phyloP scores from a whole-genome alignment of 345 rosid species.

The Salix purpurea region DNA sequence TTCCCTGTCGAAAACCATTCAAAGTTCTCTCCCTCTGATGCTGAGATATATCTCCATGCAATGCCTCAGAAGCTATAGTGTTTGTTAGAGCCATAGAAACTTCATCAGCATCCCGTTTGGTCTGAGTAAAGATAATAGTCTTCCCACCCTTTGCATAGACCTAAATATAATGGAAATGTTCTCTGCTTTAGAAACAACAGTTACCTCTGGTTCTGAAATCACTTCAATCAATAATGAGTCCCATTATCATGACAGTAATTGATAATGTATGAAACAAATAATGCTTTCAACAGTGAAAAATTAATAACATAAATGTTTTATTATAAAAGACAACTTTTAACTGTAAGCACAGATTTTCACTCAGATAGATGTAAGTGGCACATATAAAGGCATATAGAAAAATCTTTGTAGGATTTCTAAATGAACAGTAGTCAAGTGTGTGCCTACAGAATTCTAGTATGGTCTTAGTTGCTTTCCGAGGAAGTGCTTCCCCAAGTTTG shows the following conservation, averaged over 20 bases:
- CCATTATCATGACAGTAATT: not conserved
- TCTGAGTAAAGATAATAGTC: constrained; percentile 94
- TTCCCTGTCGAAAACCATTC: constrained; percentile 89
- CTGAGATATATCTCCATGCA: constrained; percentile 98
- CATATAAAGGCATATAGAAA: not conserved
- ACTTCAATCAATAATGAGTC: not conserved
- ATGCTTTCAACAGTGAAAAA: not conserved
- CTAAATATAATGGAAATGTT: constrained; percentile 29
- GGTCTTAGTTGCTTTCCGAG: not conserved
- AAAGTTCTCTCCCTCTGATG: constrained; percentile 99
- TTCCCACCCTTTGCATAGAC: constrained; percentile 97
- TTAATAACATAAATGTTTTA: not conserved
- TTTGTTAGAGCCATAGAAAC: constrained; percentile 72
- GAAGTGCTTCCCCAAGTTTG: not conserved
- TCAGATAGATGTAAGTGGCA: not conserved
- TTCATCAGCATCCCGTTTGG: constrained; percentile 95
- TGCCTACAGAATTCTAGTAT: not conserved
- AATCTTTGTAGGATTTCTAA: not conserved
- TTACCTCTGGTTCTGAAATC: not conserved
- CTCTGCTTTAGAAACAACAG: not conserved
- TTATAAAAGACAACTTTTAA: not conserved
- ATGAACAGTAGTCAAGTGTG: not conserved
- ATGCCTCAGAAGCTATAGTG: constrained; percentile 90
- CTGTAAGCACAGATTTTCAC: not conserved
- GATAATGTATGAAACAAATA: not conserved